Evolutionary conservation across 352 stramenopile genomes (phyloP).

Genomic region (Phytophthora sp.): DNA sequence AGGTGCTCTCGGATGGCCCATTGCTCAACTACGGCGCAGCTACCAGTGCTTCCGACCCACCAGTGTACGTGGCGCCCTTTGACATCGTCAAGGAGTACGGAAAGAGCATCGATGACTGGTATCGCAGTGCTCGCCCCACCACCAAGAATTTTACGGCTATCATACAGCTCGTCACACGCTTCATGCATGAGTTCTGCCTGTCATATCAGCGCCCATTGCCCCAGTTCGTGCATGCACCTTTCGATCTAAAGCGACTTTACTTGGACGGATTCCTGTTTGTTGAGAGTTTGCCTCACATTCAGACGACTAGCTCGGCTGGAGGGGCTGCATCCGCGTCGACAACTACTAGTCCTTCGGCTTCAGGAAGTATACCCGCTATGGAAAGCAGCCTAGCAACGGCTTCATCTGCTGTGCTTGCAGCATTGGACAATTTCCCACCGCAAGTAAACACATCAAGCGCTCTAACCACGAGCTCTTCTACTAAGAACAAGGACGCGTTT

Average conservation of each 20-base stretch:
- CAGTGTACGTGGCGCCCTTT: slow-evolving; percentile 74
- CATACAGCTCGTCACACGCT: slow-evolving; percentile 85
- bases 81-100: slow-evolving; percentile 94
- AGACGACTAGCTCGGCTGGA: slow-evolving; percentile 15
- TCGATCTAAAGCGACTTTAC: slow-evolving; percentile 74
- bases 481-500: slow-evolving; percentile 51
- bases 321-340: slow-evolving; percentile 28
- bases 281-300: slow-evolving; percentile 59
- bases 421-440: slow-evolving; percentile 40
- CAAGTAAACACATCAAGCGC: slow-evolving; percentile 22
- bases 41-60: slow-evolving; percentile 38
- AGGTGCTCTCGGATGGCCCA: slow-evolving; percentile 81
- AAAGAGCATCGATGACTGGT: slow-evolving; percentile 89
- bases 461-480: slow-evolving; percentile 6
- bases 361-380: slow-evolving; percentile 18
- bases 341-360: slow-evolving; percentile 15
- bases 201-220: slow-evolving; percentile 77
- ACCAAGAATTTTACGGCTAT: slow-evolving; percentile 81
- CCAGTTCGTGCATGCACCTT: slow-evolving; percentile 75
- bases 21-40: slow-evolving; percentile 53
- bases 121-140: slow-evolving; percentile 64
- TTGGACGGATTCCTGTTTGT: slow-evolving; percentile 80
- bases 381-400: slow-evolving; percentile 27
- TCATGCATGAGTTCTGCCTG: slow-evolving; percentile 90
- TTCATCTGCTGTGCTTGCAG: slow-evolving; percentile 33